A percentile compares a stretch with the other conserved stretches of the same genome.
These are phyloP conservation scores for Striga asiatica DNA, from an alignment of 257 asterid species.

Conservation along the genomic window DNA sequence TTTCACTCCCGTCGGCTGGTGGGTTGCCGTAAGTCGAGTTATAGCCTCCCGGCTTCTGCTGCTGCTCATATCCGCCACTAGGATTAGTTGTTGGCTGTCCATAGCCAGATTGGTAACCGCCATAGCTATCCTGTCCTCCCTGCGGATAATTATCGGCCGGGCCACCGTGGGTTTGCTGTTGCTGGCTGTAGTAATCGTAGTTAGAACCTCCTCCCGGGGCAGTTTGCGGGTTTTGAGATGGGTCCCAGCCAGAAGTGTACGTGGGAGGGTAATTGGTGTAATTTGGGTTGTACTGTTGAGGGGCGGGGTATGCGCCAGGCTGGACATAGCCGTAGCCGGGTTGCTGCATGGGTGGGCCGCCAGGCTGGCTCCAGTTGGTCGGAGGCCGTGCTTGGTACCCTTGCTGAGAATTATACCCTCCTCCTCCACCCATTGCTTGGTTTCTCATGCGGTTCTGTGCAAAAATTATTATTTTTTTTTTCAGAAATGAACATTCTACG, in stretches of 20 bases:
- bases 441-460: slow-evolving; percentile 88
- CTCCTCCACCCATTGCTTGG: slow-evolving; percentile 55
- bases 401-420: slow-evolving; percentile 52
- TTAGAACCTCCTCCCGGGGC: slow-evolving; percentile 59
- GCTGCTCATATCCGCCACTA: slow-evolving; percentile 58
- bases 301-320: slow-evolving; percentile 64
- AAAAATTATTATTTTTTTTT: slow-evolving; percentile 26
- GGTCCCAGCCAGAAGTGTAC: slow-evolving; percentile 91
- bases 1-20: slow-evolving; percentile 36
- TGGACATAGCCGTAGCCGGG: slow-evolving; percentile 72
- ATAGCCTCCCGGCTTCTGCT: too few relatives aligned
- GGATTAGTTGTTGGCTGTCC: slow-evolving; percentile 41
- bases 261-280: slow-evolving; percentile 62
- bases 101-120: too few relatives aligned
- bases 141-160: slow-evolving; percentile 43
- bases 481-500: slow-evolving; percentile 43
- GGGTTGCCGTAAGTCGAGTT: too few relatives aligned
- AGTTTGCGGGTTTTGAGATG: slow-evolving; percentile 51
- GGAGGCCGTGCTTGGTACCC: slow-evolving; percentile 85
- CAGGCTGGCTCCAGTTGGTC: slow-evolving; percentile 62
- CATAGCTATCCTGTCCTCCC: slow-evolving; percentile 58
- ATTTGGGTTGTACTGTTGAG: slow-evolving; percentile 56
- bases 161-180: slow-evolving; percentile 35
- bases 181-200: slow-evolving; percentile 79
- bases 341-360: slow-evolving; percentile 63